Evolutionary conservation across 129 eudicot genomes (phyloP), one percentile per base, ranked within the genome.

Genomic region (Lactuca sativa): DNA sequence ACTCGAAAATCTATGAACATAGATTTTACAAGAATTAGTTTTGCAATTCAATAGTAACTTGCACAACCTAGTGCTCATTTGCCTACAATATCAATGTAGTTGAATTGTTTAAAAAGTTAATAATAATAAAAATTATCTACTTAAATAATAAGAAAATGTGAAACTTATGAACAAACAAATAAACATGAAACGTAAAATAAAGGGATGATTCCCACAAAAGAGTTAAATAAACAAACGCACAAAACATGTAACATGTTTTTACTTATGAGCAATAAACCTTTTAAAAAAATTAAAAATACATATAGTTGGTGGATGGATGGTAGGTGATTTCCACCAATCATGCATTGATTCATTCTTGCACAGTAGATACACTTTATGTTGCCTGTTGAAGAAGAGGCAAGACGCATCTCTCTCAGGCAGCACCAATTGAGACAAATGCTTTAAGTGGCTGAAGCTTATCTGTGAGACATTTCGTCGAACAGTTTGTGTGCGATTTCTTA

Each of bases 311-410:
- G 66, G 48, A 14, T 60, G 66, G 66, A 14, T n/a, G 38, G 18
- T 15, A n/a, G 66, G 48, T 60, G 48, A n/a, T 34, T 34, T 36
- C 66, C 66, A 60, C 66, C 66, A 60, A 60, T 60, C 25, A 60
- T 60, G 13, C 48, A 60, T 34, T 13, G 48, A 47, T 47, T 47
- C 15, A 47, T 47, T 47, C 15, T 11, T 47, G 52, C 52, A 47
- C 52, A 47, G 52, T 47, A 47, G 52, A 47, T 47, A 12, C 52
- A 47, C 52, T 47, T 47, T 47, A 47, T 12, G 52, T 47, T 47
- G 52, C 52, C 52, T 15, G 25, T 53, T 53, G 58, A 17, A 14
- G 58, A 3, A 6, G 58, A 53, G 58, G 58, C 21, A 53, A 53
- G 18, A 53, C 9, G 58, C 58, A 53, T 47, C 52, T 47, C 52